Conservation (phyloP, 2,329 filamentous ascomycete species). For the Fonsecaea multimorphosa region DNA sequence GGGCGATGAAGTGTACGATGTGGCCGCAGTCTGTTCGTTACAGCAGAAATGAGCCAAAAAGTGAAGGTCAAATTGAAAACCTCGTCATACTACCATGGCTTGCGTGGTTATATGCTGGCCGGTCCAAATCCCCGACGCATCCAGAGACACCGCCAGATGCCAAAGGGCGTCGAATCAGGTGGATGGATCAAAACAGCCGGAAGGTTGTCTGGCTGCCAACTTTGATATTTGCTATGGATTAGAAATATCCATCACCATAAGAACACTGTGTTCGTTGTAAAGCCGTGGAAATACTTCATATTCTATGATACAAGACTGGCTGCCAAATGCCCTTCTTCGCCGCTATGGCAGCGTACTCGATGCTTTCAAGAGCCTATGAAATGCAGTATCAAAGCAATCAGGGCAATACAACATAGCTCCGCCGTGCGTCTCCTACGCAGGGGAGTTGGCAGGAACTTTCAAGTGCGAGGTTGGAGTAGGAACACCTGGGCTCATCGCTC, state of each 20-base stretch:
- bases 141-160: background rate
- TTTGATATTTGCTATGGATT: background rate
- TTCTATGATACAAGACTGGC: background rate
- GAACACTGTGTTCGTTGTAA: background rate
- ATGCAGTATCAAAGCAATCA: background rate
- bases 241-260: background rate
- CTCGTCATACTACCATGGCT: too few species aligned
- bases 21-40: background rate
- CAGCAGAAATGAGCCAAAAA: background rate
- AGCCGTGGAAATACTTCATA: background rate
- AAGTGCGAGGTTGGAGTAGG: conserved; percentile 12
- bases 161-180: background rate
- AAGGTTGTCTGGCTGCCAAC: background rate
- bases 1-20: background rate
- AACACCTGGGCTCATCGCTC: conserved; percentile 12
- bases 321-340: background rate
- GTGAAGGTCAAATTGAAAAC: too few species aligned
- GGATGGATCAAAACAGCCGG: background rate
- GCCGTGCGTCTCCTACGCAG: background rate
- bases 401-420: background rate
- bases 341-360: background rate
- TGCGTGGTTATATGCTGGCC: background rate
- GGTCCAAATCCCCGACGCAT: background rate
- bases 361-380: background rate
- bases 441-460: background rate